Conservation (phyloP, 2,329 filamentous ascomycete genomes). For the Endoconidiophora polonica region DNA sequence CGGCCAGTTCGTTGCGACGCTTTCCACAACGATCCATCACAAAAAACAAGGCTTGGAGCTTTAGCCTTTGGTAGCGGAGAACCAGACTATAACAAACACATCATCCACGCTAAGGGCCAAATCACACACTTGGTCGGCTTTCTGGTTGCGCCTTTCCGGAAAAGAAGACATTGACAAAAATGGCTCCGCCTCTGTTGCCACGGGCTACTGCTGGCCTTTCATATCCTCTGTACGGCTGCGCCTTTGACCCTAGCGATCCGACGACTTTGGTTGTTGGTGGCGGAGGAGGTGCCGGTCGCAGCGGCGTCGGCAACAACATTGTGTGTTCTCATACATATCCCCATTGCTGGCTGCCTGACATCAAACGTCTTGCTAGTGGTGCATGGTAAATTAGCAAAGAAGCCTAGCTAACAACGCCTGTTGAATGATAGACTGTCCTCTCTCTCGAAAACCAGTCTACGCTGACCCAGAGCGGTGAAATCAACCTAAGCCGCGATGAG, state of each 20-base stretch:
- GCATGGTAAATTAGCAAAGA: too few relatives aligned
- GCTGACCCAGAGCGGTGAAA: slow-evolving; percentile 49
- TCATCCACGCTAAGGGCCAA: background rate
- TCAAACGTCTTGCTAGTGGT: background rate
- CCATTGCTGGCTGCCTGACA: background rate
- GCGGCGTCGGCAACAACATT: slow-evolving; percentile 76
- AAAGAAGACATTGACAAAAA: slow-evolving; percentile 12
- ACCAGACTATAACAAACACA: too few relatives aligned
- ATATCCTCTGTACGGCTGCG: slow-evolving; percentile 75
- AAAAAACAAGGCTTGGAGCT: too few relatives aligned
- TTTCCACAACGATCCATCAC: too few relatives aligned
- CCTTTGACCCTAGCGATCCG: slow-evolving; percentile 70
- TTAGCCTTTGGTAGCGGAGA: too few relatives aligned
- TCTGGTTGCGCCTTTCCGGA: background rate
- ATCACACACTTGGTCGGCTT: background rate
- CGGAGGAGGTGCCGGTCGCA: slow-evolving; percentile 67
- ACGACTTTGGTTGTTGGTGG: slow-evolving; percentile 67
- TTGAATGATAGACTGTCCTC: slow-evolving; percentile 41
- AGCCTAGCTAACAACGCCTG: background rate
- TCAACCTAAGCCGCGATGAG: slow-evolving; percentile 67
- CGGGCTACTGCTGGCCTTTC: slow-evolving; percentile 49
- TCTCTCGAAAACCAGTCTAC: slow-evolving; percentile 50
- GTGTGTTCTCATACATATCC: slow-evolving; percentile 28
- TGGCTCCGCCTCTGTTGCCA: slow-evolving; percentile 25
- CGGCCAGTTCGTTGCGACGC: too few relatives aligned